These are phyloP conservation scores for Sporothrix humicola DNA, from an alignment of 2,329 filamentous ascomycete species.

Conservation along the genomic window DNA sequence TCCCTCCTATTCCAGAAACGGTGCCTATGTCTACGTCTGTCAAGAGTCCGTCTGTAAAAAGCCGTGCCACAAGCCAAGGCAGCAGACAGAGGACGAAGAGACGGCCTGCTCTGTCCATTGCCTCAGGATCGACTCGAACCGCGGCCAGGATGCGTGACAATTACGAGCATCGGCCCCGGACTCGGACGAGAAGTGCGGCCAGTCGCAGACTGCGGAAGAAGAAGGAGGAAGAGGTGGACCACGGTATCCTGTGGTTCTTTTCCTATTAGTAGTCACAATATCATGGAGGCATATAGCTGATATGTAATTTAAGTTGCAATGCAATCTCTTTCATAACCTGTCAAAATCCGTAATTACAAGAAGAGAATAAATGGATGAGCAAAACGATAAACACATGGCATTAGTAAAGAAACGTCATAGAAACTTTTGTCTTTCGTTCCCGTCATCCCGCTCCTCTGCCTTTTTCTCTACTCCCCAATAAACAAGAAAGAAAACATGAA, in stretches of 20 bases:
- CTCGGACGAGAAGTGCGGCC: not conserved
- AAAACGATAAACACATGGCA: not conserved
- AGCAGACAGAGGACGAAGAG: not conserved
- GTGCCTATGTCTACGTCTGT: not conserved
- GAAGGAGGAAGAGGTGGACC: slow-evolving; percentile 32
- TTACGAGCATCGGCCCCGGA: not conserved
- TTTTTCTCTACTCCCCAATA: slow-evolving; percentile 17
- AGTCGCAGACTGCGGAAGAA: not conserved
- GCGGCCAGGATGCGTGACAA: slow-evolving; percentile 19
- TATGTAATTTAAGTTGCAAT: not conserved
- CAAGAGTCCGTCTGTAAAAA: not conserved
- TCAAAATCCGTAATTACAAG: slow-evolving; percentile 23
- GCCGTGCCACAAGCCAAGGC: not conserved
- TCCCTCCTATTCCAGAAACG: not conserved
- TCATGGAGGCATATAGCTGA: not conserved
- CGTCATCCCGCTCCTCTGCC: not conserved
- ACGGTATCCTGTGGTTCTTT: slow-evolving; percentile 30
- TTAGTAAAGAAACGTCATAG: slow-evolving; percentile 3
- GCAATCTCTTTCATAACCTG: slow-evolving; percentile 14
- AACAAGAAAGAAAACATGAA: slow-evolving; percentile 7
- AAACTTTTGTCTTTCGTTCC: slow-evolving; percentile 6
- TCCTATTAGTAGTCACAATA: slow-evolving; percentile 2
- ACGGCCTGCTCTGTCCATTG: not conserved
- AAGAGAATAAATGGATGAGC: slow-evolving; percentile 12
- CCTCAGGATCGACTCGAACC: not conserved